Conservation (phyloP, 768 basidiomycete species). For the Pleurotus ostreatus region DNA sequence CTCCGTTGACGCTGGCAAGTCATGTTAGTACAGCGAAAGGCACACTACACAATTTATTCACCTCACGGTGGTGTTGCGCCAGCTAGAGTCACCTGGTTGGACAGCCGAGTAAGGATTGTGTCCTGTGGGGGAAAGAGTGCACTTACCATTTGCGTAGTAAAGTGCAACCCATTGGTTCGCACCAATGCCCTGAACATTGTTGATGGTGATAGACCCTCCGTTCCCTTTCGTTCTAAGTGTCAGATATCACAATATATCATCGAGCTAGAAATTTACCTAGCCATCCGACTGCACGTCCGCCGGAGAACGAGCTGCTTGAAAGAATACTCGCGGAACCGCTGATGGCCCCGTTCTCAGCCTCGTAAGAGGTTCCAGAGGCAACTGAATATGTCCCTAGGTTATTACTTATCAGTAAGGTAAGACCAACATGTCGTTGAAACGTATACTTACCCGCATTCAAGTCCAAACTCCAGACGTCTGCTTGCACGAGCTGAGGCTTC, state of each 20-base stretch:
- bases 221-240: constrained; percentile 31
- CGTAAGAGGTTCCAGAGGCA: constrained; percentile 48
- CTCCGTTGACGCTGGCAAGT: constrained; percentile 50
- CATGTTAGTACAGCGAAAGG: background rate
- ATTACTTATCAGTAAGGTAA: background rate
- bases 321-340: constrained; percentile 43
- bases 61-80: constrained; percentile 60
- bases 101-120: background rate
- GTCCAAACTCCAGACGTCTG: constrained; percentile 57
- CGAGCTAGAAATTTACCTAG: constrained; percentile 34
- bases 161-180: constrained; percentile 55
- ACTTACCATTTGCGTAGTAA: constrained; percentile 52
- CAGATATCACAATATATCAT: background rate
- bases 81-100: constrained; percentile 42
- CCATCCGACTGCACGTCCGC: constrained; percentile 49
- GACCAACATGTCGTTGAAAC: background rate
- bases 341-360: constrained; percentile 49
- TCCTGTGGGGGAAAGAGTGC: background rate
- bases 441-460: constrained; percentile 32
- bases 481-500: constrained; percentile 46
- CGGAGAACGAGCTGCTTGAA: constrained; percentile 44
- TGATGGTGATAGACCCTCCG: constrained; percentile 54
- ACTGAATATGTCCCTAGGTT: constrained; percentile 42
- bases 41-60: constrained; percentile 15
- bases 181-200: constrained; percentile 51